Evolutionary conservation across 805 yeast species (phyloP).

Genomic region (Cyberlindnera americana): DNA sequence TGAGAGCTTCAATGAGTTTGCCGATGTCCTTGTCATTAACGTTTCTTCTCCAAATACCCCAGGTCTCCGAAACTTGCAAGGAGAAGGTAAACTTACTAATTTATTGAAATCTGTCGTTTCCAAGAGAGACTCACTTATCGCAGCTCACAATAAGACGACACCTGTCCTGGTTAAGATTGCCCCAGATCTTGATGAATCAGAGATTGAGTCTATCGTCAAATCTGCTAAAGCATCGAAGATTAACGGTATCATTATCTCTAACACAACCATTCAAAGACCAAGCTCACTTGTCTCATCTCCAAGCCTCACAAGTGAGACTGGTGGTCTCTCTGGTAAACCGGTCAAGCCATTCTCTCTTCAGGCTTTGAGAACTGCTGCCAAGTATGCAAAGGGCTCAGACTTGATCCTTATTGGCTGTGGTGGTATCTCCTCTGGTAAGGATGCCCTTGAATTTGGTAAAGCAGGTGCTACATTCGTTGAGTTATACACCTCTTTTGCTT

Average conservation of each 20-base stretch:
- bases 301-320: conserved; percentile 53
- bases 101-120: conserved; percentile 64
- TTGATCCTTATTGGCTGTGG: conserved; percentile 90
- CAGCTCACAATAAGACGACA: conserved; percentile 47
- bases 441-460: conserved; percentile 85
- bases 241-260: conserved; percentile 90
- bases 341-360: conserved; percentile 73
- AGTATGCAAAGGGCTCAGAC: conserved; percentile 69
- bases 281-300: conserved; percentile 47
- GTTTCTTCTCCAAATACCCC: conserved; percentile 97
- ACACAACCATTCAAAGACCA: conserved; percentile 89
- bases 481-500: conserved; percentile 86
- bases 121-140: conserved; percentile 58
- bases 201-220: conserved; percentile 75
- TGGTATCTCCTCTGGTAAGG: conserved; percentile 83
- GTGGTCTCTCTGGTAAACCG: conserved; percentile 94
- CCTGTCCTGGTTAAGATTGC: conserved; percentile 90
- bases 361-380: conserved; percentile 68
- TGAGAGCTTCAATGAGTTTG: conserved; percentile 70
- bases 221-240: conserved; percentile 73
- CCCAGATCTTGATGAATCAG: conserved; percentile 82
- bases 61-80: conserved; percentile 84
- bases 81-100: conserved; percentile 64
- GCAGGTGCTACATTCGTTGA: conserved; percentile 94
- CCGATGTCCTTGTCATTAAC: conserved; percentile 86